These are phyloP conservation scores for Pseudocercospora eumusae DNA, from an alignment of 2,329 filamentous ascomycete genomes.

Conservation along the genomic window DNA sequence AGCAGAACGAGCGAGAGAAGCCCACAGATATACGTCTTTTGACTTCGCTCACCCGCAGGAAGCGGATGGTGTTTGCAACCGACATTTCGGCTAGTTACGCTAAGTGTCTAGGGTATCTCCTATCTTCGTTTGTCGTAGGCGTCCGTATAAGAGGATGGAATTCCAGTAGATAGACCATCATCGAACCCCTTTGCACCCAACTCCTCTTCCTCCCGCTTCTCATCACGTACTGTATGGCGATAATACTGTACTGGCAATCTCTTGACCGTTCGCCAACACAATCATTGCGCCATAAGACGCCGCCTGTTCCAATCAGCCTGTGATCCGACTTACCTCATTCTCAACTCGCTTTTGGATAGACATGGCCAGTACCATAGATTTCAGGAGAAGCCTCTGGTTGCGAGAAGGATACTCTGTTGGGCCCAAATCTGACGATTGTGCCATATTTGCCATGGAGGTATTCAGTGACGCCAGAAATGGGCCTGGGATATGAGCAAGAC, in stretches of 20 bases:
- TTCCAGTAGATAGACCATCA: too few species aligned
- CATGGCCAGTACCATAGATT: conserved; percentile 19
- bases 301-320: neutral
- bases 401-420: conserved; percentile 31
- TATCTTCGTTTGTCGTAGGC: too few species aligned
- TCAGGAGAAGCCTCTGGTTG: conserved; percentile 15
- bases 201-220: conserved; percentile 11
- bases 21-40: conserved; percentile 20
- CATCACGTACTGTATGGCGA: conserved; percentile 17
- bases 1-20: conserved; percentile 21
- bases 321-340: neutral
- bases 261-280: conserved; percentile 16
- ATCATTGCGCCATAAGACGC: conserved; percentile 21
- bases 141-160: too few species aligned
- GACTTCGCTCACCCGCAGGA: conserved; percentile 14
- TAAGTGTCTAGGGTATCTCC: too few species aligned
- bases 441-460: conserved; percentile 34
- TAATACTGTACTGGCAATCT: conserved; percentile 14
- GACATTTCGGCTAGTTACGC: too few species aligned
- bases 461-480: conserved; percentile 18
- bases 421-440: conserved; percentile 35
- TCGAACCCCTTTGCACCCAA: too few species aligned
- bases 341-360: conserved; percentile 7
- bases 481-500: conserved; percentile 16
- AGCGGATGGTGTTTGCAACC: too few species aligned